Conservation (phyloP, 768 basidiomycete species). For the Leccinum rimulosum region DNA sequence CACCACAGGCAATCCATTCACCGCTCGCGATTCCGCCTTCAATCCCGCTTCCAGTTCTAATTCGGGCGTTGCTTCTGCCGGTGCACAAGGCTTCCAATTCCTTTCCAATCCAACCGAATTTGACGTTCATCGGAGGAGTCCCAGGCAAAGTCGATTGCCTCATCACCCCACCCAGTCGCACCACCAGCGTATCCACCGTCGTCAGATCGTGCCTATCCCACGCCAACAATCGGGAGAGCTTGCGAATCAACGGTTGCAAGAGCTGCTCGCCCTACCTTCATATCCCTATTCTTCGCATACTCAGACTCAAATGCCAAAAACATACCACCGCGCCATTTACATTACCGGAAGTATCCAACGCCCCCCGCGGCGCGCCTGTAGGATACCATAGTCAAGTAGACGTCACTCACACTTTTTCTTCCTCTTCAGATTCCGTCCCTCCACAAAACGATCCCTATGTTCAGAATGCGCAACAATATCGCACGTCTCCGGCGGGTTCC, state of each 20-base stretch:
- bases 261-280: slow-evolving; percentile 19
- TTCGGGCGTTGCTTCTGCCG: background rate
- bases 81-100: slow-evolving; percentile 1
- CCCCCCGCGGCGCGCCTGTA: background rate
- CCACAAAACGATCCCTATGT: slow-evolving; percentile 3
- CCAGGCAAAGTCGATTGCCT: background rate
- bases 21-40: background rate
- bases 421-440: background rate
- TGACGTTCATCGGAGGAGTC: background rate
- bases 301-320: slow-evolving; percentile 3
- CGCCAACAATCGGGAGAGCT: slow-evolving; percentile 10
- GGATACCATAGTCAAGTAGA: slow-evolving; percentile 3
- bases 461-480: slow-evolving; percentile 7
- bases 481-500: background rate
- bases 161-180: background rate
- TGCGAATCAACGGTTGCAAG: slow-evolving; percentile 22
- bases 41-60: background rate
- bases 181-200: slow-evolving; percentile 6
- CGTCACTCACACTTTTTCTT: slow-evolving; percentile 5
- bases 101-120: background rate
- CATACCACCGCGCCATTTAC: background rate
- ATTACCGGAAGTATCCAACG: background rate
- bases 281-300: background rate
- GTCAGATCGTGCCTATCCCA: slow-evolving; percentile 13
- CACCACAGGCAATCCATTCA: background rate